Percentiles rank a stretch among this genome's conserved stretches.
Evolutionary conservation across 2,329 filamentous ascomycete species (phyloP).

Genomic region (Fusarium napiforme): DNA sequence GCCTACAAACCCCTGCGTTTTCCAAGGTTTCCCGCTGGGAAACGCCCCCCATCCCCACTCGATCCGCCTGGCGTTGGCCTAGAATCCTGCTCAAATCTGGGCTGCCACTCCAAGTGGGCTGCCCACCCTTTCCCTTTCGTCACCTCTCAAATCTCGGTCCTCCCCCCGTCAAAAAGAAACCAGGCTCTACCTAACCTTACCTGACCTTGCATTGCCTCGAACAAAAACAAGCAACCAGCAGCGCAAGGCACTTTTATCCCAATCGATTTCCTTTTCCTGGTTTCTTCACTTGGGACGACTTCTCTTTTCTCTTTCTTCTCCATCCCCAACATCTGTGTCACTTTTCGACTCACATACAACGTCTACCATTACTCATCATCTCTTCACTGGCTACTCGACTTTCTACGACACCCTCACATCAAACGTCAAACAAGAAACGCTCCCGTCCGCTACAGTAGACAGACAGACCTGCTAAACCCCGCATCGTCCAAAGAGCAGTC

Average conservation of each 20-base stretch:
- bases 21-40: slow-evolving; percentile 39
- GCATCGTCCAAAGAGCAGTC: slow-evolving; percentile 31
- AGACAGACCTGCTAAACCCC: slow-evolving; percentile 41
- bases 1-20: slow-evolving; percentile 18
- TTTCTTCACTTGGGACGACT: slow-evolving; percentile 23
- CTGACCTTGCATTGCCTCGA: not conserved
- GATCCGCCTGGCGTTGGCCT: slow-evolving; percentile 39
- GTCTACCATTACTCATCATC: slow-evolving; percentile 6
- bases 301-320: slow-evolving; percentile 8
- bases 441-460: slow-evolving; percentile 34
- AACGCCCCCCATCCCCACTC: slow-evolving; percentile 36
- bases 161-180: slow-evolving; percentile 40
- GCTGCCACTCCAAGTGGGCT: slow-evolving; percentile 40
- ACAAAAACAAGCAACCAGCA: slow-evolving; percentile 33
- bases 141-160: slow-evolving; percentile 37
- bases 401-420: slow-evolving; percentile 28
- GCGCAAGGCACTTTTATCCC: slow-evolving; percentile 33
- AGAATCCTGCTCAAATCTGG: slow-evolving; percentile 41
- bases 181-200: slow-evolving; percentile 31
- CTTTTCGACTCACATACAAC: slow-evolving; percentile 10
- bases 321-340: slow-evolving; percentile 3
- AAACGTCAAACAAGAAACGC: slow-evolving; percentile 24
- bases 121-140: slow-evolving; percentile 39
- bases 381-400: slow-evolving; percentile 22
- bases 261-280: slow-evolving; percentile 33